Conservation (phyloP, 208 protist genomes). For the Acanthamoeba royreba region DNA sequence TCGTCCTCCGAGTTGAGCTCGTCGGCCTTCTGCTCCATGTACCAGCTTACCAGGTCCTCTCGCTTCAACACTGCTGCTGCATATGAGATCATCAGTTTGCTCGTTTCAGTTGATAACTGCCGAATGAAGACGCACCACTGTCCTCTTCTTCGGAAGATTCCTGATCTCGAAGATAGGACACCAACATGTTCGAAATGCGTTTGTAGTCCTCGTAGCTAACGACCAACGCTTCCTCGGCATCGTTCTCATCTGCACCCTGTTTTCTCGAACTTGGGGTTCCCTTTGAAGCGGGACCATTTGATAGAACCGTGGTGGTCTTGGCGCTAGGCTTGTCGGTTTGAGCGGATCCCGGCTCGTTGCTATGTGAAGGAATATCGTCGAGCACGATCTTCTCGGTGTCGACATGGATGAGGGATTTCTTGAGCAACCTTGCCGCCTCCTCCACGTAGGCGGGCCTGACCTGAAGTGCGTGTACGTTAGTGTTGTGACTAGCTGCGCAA, state of each 20-base stretch:
- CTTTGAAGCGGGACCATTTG: no score
- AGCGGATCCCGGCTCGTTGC: not conserved
- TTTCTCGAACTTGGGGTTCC: no score
- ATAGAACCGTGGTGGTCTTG: not conserved
- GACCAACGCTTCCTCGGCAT: not conserved
- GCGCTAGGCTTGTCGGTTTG: not conserved
- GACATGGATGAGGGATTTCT: slow-evolving; percentile 81
- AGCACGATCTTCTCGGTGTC: slow-evolving; percentile 63
- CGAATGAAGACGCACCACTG: no score
- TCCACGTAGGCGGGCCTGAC: slow-evolving; percentile 78
- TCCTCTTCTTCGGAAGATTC: not conserved
- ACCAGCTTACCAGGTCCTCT: slow-evolving; percentile 58
- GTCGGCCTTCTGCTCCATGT: slow-evolving; percentile 48
- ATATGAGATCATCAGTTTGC: not conserved
- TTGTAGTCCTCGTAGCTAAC: slow-evolving; percentile 60
- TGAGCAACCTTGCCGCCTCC: slow-evolving; percentile 84
- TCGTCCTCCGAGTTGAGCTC: slow-evolving; percentile 22
- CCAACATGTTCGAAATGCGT: not conserved
- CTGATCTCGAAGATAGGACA: not conserved
- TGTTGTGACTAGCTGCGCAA: not conserved
- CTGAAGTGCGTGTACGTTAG: not conserved
- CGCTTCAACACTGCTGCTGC: not conserved
- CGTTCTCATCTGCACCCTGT: not conserved
- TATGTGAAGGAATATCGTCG: not conserved
- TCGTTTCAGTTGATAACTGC: not conserved